Evolutionary conservation across 371 early-diverging fungal genomes (phyloP).

Genomic region (Rhizopus delemar): DNA sequence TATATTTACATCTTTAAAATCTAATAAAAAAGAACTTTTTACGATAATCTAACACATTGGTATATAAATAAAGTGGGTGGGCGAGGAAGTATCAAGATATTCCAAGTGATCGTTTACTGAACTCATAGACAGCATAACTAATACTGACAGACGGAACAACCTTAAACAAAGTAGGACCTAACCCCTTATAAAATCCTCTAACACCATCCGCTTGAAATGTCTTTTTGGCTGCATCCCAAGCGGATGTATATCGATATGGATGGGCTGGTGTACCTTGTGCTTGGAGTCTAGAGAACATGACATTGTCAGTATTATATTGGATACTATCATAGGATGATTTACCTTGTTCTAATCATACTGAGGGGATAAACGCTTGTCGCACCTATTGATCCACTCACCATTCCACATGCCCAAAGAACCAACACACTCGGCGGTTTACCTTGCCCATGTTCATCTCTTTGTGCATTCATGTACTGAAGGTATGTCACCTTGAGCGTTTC

Average conservation of each 20-base stretch:
- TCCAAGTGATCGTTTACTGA: constrained; percentile 57
- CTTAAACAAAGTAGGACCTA: constrained; percentile 77
- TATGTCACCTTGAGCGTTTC: constrained; percentile 79
- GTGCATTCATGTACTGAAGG: constrained; percentile 49
- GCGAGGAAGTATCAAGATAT: constrained; percentile 32
- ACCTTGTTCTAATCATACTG: constrained; percentile 77
- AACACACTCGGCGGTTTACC: constrained; percentile 49
- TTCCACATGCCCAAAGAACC: constrained; percentile 70
- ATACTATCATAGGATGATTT: constrained; percentile 15
- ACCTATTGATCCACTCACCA: constrained; percentile 71
- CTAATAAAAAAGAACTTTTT: too few species aligned
- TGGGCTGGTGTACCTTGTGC: constrained; percentile 84
- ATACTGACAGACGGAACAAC: constrained; percentile 71
- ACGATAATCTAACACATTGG: too few species aligned
- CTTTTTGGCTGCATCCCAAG: constrained; percentile 69
- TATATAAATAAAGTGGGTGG: background rate
- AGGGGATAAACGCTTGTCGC: constrained; percentile 80
- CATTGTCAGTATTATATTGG: background rate
- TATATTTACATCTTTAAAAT: too few species aligned
- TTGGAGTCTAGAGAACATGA: constrained; percentile 60
- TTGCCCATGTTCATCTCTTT: constrained; percentile 35
- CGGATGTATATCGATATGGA: constrained; percentile 68
- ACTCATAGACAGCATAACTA: constrained; percentile 67
- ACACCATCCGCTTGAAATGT: constrained; percentile 78
- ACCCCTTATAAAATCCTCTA: constrained; percentile 85